Conservation (phyloP, 1,139 yeast species). For the Hansenula sp. region DNA sequence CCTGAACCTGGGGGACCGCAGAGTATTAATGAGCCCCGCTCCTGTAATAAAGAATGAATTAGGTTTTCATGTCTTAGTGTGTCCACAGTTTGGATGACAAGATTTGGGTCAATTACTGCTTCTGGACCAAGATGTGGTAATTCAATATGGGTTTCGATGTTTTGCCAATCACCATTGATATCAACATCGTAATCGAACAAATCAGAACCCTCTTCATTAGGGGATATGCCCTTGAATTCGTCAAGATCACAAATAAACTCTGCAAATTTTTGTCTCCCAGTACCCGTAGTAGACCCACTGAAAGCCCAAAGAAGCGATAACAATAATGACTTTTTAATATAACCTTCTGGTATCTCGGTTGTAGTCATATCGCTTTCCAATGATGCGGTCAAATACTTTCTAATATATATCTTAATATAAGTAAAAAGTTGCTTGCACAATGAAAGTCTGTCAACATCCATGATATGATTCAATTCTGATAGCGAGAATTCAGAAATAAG, state of each 20-base stretch:
- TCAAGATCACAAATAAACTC: constrained; percentile 26
- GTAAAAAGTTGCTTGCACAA: constrained; percentile 36
- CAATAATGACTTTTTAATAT: constrained; percentile 31
- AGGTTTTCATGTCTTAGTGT: constrained; percentile 66
- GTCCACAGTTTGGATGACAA: constrained; percentile 77
- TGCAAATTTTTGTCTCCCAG: constrained; percentile 32
- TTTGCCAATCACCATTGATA: constrained; percentile 60
- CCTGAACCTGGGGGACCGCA: constrained; percentile 99
- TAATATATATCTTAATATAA: constrained; percentile 15
- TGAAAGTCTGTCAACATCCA: constrained; percentile 43
- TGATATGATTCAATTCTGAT: constrained; percentile 41
- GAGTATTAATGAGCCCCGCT: constrained; percentile 60
- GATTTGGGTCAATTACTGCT: constrained; percentile 57
- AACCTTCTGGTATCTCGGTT: not conserved
- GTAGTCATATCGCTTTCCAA: not conserved
- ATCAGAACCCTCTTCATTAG: constrained; percentile 3
- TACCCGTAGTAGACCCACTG: constrained; percentile 19
- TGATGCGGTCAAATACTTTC: not conserved
- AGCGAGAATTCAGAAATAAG: constrained; percentile 16
- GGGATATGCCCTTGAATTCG: constrained; percentile 19
- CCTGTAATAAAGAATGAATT: constrained; percentile 53
- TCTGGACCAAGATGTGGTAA: constrained; percentile 54
- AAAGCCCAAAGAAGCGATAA: constrained; percentile 65
- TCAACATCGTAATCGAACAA: constrained; percentile 47
- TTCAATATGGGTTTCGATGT: constrained; percentile 44